These are phyloP conservation scores for Phytophthora macrochlamydospora DNA, from an alignment of 352 stramenopile species.

Conservation along the genomic window DNA sequence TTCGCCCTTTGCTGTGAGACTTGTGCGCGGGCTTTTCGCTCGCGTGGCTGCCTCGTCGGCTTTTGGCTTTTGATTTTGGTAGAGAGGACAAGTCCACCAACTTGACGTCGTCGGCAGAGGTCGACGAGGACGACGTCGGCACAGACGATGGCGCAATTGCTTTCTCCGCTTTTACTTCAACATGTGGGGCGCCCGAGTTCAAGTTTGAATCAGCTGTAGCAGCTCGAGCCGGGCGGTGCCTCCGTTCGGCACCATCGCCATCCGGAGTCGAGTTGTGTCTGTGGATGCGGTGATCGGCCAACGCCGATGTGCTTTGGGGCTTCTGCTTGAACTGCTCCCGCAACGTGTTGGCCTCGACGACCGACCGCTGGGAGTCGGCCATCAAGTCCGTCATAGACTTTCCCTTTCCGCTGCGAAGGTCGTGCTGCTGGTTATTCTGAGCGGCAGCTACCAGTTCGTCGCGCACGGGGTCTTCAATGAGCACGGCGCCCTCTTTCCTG, in stretches of 20 bases:
- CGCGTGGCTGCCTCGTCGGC: conserved; percentile 17
- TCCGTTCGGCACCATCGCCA: conserved; percentile 11
- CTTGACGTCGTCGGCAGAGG: conserved; percentile 27
- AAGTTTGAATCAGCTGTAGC: conserved; percentile 15
- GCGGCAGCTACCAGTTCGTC: background rate
- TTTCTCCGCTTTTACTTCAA: conserved; percentile 32
- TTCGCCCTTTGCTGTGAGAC: conserved; percentile 27
- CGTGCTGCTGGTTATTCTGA: conserved; percentile 13
- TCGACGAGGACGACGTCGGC: conserved; percentile 25
- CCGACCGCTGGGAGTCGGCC: conserved; percentile 23
- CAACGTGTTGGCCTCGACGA: conserved; percentile 24
- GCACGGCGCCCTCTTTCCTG: conserved; percentile 1
- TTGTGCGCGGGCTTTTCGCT: conserved; percentile 31
- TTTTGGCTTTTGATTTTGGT: conserved; percentile 29
- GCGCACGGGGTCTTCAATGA: background rate
- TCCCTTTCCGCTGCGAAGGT: conserved; percentile 30
- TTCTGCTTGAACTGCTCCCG: conserved; percentile 32
- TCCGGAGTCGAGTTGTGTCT: conserved; percentile 29
- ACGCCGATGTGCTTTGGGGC: conserved; percentile 18
- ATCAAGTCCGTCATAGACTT: conserved; percentile 17
- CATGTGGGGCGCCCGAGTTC: conserved; percentile 13
- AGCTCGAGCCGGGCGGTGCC: conserved; percentile 19
- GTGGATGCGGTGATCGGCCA: conserved; percentile 15
- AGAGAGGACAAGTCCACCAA: conserved; percentile 33
- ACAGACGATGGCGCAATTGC: conserved; percentile 20